phyloP scores from a whole-genome alignment of 2,329 filamentous ascomycete species.

The Escovopsis weberi region DNA sequence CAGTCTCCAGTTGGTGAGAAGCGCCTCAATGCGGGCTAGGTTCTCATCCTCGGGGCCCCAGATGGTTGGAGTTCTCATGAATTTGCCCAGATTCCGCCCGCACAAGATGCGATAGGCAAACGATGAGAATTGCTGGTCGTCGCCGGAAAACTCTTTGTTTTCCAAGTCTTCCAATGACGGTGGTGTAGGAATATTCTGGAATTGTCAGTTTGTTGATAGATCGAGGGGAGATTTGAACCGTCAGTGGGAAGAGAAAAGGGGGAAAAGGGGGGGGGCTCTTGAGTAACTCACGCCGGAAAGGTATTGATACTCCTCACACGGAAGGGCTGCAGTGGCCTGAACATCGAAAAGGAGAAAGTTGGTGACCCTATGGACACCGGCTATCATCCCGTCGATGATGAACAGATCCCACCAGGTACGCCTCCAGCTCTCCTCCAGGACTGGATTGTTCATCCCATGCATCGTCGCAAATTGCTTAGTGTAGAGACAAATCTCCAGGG shows the following conservation, averaged over 20 bases:
- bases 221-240: too few species aligned
- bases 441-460: conserved; percentile 47
- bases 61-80: conserved; percentile 45
- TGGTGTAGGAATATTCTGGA: conserved; percentile 40
- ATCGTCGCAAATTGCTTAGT: conserved; percentile 48
- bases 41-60: conserved; percentile 39
- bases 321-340: conserved; percentile 53
- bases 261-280: not conserved
- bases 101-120: conserved; percentile 76
- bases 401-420: conserved; percentile 84
- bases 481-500: conserved; percentile 65
- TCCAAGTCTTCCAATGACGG: conserved; percentile 63
- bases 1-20: conserved; percentile 60
- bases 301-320: conserved; percentile 72
- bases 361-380: conserved; percentile 60
- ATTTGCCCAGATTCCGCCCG: conserved; percentile 60
- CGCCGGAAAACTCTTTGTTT: conserved; percentile 55
- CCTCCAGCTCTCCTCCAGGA: conserved; percentile 70
- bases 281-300: conserved; percentile 35
- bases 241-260: not conserved
- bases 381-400: conserved; percentile 71
- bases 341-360: conserved; percentile 57
- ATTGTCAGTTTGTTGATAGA: not conserved
- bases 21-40: conserved; percentile 34
- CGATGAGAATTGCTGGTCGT: conserved; percentile 62